These are phyloP conservation scores for Crithidia sp. DNA, from an alignment of 208 protist species.

Conservation along the genomic window DNA sequence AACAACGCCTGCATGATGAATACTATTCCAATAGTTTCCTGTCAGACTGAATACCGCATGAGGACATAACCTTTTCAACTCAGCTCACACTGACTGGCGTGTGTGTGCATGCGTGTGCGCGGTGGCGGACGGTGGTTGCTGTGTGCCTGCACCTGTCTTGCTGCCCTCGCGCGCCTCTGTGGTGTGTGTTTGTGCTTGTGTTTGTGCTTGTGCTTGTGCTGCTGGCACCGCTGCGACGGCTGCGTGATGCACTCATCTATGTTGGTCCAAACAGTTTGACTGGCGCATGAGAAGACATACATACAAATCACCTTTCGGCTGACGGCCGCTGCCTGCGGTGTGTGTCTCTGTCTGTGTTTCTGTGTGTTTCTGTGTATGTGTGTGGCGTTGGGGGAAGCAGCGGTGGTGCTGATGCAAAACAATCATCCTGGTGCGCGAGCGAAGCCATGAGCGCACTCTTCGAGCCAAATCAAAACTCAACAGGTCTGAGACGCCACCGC, in stretches of 20 bases:
- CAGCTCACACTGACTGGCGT: too few relatives aligned
- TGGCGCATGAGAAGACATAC: constrained; percentile 30
- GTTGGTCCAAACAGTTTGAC: constrained; percentile 38
- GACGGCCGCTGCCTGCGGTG: constrained; percentile 3
- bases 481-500: constrained; percentile 23
- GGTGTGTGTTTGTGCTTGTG: too few relatives aligned
- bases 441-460: constrained; percentile 34
- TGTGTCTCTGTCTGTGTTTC: not conserved
- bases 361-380: not conserved
- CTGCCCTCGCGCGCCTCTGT: not conserved
- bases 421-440: constrained; percentile 22
- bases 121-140: too few relatives aligned
- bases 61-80: too few relatives aligned
- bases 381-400: not conserved
- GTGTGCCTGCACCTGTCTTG: too few relatives aligned
- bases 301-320: constrained; percentile 38
- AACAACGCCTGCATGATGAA: too few relatives aligned
- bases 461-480: constrained; percentile 37
- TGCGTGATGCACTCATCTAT: constrained; percentile 32
- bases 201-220: too few relatives aligned
- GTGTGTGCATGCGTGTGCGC: too few relatives aligned
- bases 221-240: constrained; percentile 1
- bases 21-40: too few relatives aligned
- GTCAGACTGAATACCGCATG: too few relatives aligned
- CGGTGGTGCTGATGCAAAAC: constrained; percentile 27